Evolutionary conservation across 78 protist species (phyloP).

Genomic region (Protostelium mycophagum): DNA sequence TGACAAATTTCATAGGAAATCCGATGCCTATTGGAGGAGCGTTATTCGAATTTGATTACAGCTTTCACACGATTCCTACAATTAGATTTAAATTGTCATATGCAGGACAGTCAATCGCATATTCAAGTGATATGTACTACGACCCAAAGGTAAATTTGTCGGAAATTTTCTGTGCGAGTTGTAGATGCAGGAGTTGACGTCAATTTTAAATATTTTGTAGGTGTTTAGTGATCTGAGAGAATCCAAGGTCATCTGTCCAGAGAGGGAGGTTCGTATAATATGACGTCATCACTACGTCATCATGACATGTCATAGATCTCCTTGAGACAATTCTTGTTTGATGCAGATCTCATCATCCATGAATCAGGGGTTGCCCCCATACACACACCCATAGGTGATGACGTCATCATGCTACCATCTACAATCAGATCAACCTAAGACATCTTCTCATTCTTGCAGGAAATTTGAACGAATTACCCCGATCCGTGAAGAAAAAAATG

Average conservation of each 20-base stretch:
- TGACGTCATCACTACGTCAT: neutral
- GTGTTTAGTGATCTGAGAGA: constrained; percentile 9
- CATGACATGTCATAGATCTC: no score
- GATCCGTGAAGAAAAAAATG: constrained; percentile 15
- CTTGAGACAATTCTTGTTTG: constrained; percentile 44
- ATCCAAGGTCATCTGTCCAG: constrained; percentile 18
- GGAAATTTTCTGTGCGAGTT: no score
- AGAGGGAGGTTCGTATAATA: constrained; percentile 9
- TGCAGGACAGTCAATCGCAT: constrained; percentile 31
- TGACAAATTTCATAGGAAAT: neutral
- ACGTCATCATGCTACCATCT: no score
- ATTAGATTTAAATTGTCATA: constrained; percentile 34
- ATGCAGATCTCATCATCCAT: constrained; percentile 61
- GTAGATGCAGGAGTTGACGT: no score
- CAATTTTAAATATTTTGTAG: no score
- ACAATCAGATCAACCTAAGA: no score
- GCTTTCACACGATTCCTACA: constrained; percentile 59
- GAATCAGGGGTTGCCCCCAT: constrained; percentile 80
- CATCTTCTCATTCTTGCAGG: no score
- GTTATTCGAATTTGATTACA: constrained; percentile 55
- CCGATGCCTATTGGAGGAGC: constrained; percentile 11
- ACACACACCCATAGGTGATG: constrained; percentile 49
- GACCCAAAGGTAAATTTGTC: constrained; percentile 37
- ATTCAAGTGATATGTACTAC: constrained; percentile 59
- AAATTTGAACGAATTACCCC: constrained; percentile 27